phyloP scores from a whole-genome alignment of 2,329 filamentous ascomycete genomes.

The Colletotrichum cereale region DNA sequence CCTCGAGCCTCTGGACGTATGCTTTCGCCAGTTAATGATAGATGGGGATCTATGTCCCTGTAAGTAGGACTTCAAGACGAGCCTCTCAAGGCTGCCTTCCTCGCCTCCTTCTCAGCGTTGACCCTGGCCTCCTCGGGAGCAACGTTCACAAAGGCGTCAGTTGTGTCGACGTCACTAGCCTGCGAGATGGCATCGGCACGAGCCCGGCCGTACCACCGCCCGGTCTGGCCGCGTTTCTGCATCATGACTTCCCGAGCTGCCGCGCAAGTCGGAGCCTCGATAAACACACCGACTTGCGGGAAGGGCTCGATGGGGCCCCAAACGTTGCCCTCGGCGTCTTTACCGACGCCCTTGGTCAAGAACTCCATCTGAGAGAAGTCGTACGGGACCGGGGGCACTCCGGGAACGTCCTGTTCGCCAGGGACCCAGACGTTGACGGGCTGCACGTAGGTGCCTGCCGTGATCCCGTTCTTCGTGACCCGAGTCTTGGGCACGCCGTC shows the following conservation, averaged over 20 bases:
- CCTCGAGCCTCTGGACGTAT: neutral
- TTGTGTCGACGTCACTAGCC: slow-evolving; percentile 37
- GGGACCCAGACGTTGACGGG: slow-evolving; percentile 54
- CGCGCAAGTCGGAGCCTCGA: slow-evolving; percentile 40
- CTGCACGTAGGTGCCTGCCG: slow-evolving; percentile 51
- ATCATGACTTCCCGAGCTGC: slow-evolving; percentile 20
- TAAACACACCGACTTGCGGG: slow-evolving; percentile 52
- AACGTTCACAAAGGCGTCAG: slow-evolving; percentile 12
- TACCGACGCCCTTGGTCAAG: slow-evolving; percentile 51
- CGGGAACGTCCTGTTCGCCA: slow-evolving; percentile 52
- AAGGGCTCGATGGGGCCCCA: slow-evolving; percentile 54
- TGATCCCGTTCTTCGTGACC: slow-evolving; percentile 50
- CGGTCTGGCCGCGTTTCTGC: slow-evolving; percentile 22
- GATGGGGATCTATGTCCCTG: neutral
- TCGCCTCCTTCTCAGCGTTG: neutral
- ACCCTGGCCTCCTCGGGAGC: neutral
- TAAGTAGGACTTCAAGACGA: neutral
- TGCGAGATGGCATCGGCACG: slow-evolving; percentile 38
- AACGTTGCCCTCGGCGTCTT: slow-evolving; percentile 50
- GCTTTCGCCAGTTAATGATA: neutral
- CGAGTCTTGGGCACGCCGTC: slow-evolving; percentile 48
- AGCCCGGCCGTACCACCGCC: slow-evolving; percentile 38
- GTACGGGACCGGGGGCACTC: slow-evolving; percentile 49
- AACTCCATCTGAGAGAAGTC: slow-evolving; percentile 53
- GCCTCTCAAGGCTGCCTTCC: neutral